These are phyloP conservation scores for Butyriboletus loyo DNA, from an alignment of 768 basidiomycete species.

Conservation along the genomic window DNA sequence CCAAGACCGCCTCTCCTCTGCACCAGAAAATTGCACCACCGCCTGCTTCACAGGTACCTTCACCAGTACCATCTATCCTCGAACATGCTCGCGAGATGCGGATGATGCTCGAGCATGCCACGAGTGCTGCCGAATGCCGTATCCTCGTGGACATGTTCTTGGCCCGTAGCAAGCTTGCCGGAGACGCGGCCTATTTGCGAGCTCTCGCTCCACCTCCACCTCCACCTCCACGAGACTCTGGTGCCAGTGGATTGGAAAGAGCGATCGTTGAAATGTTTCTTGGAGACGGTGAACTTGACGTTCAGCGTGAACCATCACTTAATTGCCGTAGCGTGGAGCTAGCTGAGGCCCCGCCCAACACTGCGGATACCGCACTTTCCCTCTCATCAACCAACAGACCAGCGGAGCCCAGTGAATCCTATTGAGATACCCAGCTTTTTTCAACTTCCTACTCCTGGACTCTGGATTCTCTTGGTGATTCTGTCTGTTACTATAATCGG, in stretches of 20 bases:
- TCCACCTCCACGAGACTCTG: slow-evolving; percentile 35
- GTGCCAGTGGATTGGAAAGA: slow-evolving; percentile 38
- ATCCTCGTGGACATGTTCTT: slow-evolving; percentile 83
- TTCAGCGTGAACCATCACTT: neutral
- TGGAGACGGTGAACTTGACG: slow-evolving; percentile 21
- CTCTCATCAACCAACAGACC: neutral
- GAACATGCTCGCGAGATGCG: slow-evolving; percentile 65
- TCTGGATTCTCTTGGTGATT: slow-evolving; percentile 7
- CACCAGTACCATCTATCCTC: slow-evolving; percentile 31
- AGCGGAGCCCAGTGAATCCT: slow-evolving; percentile 2
- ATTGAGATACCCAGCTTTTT: slow-evolving; percentile 16
- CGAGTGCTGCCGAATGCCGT: slow-evolving; percentile 79
- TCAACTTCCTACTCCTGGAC: neutral
- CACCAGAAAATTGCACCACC: slow-evolving; percentile 7
- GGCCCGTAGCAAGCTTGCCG: slow-evolving; percentile 49
- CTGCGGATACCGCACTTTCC: neutral
- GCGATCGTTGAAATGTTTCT: slow-evolving; percentile 48
- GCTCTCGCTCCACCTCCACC: slow-evolving; percentile 33
- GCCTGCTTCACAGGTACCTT: slow-evolving; percentile 16
- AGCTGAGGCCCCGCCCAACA: neutral
- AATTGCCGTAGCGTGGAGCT: neutral
- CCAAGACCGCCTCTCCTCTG: slow-evolving; percentile 8
- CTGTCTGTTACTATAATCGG: slow-evolving; percentile 8
- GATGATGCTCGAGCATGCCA: slow-evolving; percentile 61
- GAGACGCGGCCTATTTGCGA: slow-evolving; percentile 29